Evolutionary conservation across 2,329 filamentous ascomycete species (phyloP).

Genomic region (Talaromyces rugulosus): DNA sequence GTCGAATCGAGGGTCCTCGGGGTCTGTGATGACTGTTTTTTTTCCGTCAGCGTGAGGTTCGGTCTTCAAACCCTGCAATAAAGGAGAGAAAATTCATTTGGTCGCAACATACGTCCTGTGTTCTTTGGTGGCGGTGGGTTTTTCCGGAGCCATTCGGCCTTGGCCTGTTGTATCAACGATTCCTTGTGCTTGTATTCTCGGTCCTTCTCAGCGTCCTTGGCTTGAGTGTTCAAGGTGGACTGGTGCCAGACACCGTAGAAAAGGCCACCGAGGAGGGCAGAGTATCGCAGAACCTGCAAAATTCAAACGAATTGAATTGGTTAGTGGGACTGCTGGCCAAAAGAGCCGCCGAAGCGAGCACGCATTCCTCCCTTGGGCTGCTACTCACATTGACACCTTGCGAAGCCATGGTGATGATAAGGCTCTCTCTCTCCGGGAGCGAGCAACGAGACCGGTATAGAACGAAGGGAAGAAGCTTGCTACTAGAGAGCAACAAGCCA

Average conservation of each 20-base stretch:
- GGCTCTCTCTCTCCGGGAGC: constrained; percentile 40
- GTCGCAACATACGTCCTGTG: constrained; percentile 32
- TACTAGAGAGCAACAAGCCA: constrained; percentile 26
- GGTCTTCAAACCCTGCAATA: neutral
- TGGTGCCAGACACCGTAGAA: constrained; percentile 97
- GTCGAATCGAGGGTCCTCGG: constrained; percentile 85
- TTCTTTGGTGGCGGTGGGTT: constrained; percentile 52
- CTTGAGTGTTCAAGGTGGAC: constrained; percentile 67
- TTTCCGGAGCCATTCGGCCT: constrained; percentile 83
- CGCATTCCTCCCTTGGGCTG: neutral
- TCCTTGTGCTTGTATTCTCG: constrained; percentile 88
- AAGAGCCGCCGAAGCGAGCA: neutral
- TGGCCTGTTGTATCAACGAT: constrained; percentile 86
- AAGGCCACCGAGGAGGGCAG: constrained; percentile 83
- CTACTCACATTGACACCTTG: constrained; percentile 63
- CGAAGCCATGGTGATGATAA: constrained; percentile 51
- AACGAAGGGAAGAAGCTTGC: constrained; percentile 29
- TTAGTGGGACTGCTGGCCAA: constrained; percentile 19
- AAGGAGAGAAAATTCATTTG: neutral
- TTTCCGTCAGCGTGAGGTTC: constrained; percentile 12
- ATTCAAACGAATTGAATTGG: neutral
- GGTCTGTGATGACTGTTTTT: constrained; percentile 64
- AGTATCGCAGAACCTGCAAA: constrained; percentile 88
- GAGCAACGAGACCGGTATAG: constrained; percentile 28
- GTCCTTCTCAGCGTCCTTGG: constrained; percentile 67